Evolutionary conservation across 495 filamentous ascomycete genomes (phyloP).

Genomic region (Platismatia glauca): DNA sequence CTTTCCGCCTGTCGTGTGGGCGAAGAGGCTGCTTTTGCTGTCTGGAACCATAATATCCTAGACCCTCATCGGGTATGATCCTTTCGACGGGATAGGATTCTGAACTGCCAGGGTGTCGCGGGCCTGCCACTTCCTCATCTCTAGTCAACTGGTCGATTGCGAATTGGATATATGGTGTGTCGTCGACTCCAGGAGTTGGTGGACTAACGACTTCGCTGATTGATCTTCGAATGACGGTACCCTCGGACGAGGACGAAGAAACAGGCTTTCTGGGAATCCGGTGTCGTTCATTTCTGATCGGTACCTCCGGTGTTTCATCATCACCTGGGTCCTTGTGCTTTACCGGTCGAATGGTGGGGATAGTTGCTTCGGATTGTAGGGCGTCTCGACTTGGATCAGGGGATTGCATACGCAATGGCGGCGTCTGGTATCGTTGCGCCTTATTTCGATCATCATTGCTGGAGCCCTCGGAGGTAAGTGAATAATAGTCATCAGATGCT

Average conservation of each 20-base stretch:
- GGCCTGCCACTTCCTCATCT: conserved; percentile 45
- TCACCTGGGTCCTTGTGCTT: conserved; percentile 27
- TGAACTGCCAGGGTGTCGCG: conserved; percentile 31
- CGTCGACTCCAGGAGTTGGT: conserved; percentile 55
- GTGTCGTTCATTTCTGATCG: conserved; percentile 30
- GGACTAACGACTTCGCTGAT: conserved; percentile 32
- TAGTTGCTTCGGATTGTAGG: conserved; percentile 22
- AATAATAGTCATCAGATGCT: conserved; percentile 62
- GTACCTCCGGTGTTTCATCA: conserved; percentile 14
- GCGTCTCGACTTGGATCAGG: conserved; percentile 20
- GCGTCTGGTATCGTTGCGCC: conserved; percentile 43
- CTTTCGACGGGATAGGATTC: conserved; percentile 42
- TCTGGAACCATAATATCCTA: conserved; percentile 35
- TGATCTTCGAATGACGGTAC: conserved; percentile 21
- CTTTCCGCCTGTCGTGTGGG: background rate
- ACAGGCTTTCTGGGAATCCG: conserved; percentile 24
- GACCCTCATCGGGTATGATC: conserved; percentile 42
- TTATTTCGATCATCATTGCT: conserved; percentile 41
- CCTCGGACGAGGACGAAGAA: conserved; percentile 27
- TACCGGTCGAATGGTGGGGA: conserved; percentile 22
- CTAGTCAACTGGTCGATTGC: conserved; percentile 64
- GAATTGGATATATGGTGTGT: conserved; percentile 62
- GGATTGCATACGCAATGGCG: conserved; percentile 33
- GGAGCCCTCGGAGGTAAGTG: conserved; percentile 39
- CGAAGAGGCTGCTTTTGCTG: conserved; percentile 5